Conservation (phyloP, 345 rosid genomes). For the Moricandia arvensis region DNA sequence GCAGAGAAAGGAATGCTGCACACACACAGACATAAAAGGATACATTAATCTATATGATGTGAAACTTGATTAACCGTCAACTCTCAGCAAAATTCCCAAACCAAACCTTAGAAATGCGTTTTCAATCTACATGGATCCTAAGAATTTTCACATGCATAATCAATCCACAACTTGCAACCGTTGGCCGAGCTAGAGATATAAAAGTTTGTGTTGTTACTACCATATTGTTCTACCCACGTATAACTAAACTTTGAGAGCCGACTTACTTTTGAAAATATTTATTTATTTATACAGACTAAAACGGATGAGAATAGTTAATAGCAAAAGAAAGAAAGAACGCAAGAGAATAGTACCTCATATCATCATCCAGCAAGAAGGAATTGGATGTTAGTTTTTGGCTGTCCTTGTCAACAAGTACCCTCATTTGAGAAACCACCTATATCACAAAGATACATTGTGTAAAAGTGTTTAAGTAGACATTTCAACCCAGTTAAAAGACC, state of each 20-base stretch:
- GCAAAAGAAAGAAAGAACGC: not conserved
- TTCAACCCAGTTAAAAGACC: not conserved
- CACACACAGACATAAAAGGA: not conserved
- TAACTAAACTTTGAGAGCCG: constrained; percentile 2
- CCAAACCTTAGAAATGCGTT: not conserved
- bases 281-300: not conserved
- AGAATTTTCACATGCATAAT: not conserved
- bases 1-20: constrained; percentile 95
- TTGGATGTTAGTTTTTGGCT: constrained; percentile 74
- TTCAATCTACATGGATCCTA: not conserved
- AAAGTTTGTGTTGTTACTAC: constrained; percentile 1
- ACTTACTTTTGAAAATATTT: not conserved
- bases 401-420: constrained; percentile 81
- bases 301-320: constrained; percentile 11
- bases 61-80: constrained; percentile 1
- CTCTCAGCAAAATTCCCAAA: not conserved
- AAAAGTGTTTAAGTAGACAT: not conserved
- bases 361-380: constrained; percentile 92
- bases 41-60: not conserved
- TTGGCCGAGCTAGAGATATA: not conserved
- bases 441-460: constrained; percentile 14
- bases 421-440: constrained; percentile 88
- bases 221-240: not conserved
- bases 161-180: not conserved
- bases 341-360: constrained; percentile 65